phyloP scores from a whole-genome alignment of 495 filamentous ascomycete species.

The Lasiosphaeris hirsuta region DNA sequence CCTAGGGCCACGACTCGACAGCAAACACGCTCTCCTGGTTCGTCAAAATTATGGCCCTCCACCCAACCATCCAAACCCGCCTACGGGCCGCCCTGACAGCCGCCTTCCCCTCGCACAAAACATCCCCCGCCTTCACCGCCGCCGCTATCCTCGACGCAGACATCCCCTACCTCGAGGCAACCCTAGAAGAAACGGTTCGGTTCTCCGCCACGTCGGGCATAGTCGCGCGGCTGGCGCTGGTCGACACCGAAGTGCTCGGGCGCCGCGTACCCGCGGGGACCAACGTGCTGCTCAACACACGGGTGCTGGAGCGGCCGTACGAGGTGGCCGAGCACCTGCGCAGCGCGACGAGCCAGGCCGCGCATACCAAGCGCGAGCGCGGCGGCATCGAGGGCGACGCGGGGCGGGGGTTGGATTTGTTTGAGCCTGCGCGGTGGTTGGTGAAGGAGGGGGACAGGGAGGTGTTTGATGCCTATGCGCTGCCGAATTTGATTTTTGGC shows the following conservation, averaged over 20 bases:
- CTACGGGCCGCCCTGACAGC: constrained; percentile 23
- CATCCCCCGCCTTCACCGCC: constrained; percentile 4
- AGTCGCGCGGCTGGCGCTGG: constrained; percentile 22
- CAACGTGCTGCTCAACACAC: constrained; percentile 22
- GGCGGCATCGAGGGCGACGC: constrained; percentile 12
- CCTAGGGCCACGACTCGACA: constrained; percentile 26
- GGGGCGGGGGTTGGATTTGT: constrained; percentile 20
- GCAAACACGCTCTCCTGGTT: constrained; percentile 33
- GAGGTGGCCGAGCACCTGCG: constrained; percentile 15
- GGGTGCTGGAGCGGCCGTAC: constrained; percentile 2
- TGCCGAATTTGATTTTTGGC: constrained; percentile 24
- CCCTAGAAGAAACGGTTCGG: constrained; percentile 35
- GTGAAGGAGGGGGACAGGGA: constrained; percentile 20
- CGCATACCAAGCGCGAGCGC: constrained; percentile 18
- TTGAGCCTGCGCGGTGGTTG: constrained; percentile 34
- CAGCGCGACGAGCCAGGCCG: constrained; percentile 16
- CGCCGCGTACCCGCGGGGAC: constrained; percentile 35
- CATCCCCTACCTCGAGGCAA: constrained; percentile 39
- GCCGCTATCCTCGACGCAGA: constrained; percentile 23
- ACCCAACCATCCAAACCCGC: constrained; percentile 22
- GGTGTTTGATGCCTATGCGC: constrained; percentile 24
- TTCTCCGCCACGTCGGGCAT: constrained; percentile 18
- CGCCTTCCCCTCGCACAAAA: constrained; percentile 10
- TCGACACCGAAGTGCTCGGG: constrained; percentile 35
- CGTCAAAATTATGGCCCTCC: constrained; percentile 31